phyloP scores from a whole-genome alignment of 441 rosid species.

The Populus hybrid region DNA sequence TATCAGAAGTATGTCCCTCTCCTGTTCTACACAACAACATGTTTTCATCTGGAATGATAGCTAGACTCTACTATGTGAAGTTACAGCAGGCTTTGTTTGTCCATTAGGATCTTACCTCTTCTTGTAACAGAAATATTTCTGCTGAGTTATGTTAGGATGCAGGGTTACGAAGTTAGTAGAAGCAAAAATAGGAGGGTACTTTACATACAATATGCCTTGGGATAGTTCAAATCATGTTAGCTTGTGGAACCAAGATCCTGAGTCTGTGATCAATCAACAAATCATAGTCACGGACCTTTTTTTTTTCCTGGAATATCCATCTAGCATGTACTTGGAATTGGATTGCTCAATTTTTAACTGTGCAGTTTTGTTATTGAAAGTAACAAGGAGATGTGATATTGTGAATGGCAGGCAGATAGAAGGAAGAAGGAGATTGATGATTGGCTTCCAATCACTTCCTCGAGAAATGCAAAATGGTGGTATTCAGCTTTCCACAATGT shows the following conservation, averaged over 20 bases:
- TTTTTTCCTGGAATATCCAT: neutral
- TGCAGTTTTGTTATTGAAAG: neutral
- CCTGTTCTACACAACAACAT: neutral
- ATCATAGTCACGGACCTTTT: neutral
- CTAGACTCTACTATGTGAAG: neutral
- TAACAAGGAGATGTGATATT: neutral
- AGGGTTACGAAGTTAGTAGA: too few species aligned
- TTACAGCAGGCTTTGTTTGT: neutral
- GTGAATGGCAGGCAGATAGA: slow-evolving; percentile 28
- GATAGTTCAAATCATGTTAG: too few species aligned
- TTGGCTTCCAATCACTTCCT: slow-evolving; percentile 79
- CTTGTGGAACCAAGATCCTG: neutral
- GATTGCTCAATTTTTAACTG: neutral
- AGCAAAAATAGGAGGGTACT: too few species aligned
- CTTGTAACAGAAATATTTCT: too few species aligned
- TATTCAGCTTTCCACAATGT: slow-evolving; percentile 90
- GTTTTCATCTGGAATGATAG: neutral
- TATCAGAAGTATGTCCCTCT: slow-evolving; percentile 17
- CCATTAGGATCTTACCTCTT: neutral
- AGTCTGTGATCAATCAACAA: neutral
- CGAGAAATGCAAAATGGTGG: slow-evolving; percentile 90
- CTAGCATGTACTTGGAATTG: neutral
- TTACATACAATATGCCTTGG: too few species aligned
- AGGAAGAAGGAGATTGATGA: slow-evolving; percentile 50
- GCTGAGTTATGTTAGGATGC: too few species aligned